phyloP scores from a whole-genome alignment of 2,329 filamentous ascomycete species.

The Plenodomus biglobosus region DNA sequence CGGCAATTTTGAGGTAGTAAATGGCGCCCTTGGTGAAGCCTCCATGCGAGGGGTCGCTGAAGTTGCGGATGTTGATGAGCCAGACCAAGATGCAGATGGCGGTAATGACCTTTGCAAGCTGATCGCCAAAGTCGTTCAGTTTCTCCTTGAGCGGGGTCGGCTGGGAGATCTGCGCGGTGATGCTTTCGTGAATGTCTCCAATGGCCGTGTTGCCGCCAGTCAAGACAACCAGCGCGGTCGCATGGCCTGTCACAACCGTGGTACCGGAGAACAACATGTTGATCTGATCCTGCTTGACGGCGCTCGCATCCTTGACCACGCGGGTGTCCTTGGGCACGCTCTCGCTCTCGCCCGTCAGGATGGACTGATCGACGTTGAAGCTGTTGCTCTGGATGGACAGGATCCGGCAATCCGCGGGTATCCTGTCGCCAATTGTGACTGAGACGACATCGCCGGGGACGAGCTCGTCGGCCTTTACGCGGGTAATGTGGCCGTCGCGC shows the following conservation, averaged over 20 bases:
- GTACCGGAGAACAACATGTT: slow-evolving; percentile 99
- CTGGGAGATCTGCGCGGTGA: slow-evolving; percentile 95
- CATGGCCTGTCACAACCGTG: slow-evolving; percentile 91
- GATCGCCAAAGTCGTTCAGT: slow-evolving; percentile 96
- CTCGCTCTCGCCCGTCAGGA: slow-evolving; percentile 95
- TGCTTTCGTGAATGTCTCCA: slow-evolving; percentile 98
- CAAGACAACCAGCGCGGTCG: slow-evolving; percentile 84
- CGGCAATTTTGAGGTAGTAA: slow-evolving; percentile 99
- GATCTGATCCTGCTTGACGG: slow-evolving; percentile 94
- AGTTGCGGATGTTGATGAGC: slow-evolving; percentile 98
- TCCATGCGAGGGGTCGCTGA: slow-evolving; percentile 90
- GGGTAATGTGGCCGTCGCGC: slow-evolving; percentile 76
- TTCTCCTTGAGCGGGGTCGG: slow-evolving; percentile 98
- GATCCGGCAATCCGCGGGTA: slow-evolving; percentile 92
- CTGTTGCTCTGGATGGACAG: slow-evolving; percentile 93
- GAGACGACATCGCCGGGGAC: slow-evolving; percentile 92
- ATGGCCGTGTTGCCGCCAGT: slow-evolving; percentile 92
- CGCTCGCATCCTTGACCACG: slow-evolving; percentile 72
- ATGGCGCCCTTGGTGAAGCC: slow-evolving; percentile 96
- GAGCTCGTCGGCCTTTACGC: slow-evolving; percentile 93
- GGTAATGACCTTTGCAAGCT: slow-evolving; percentile 95
- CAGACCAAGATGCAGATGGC: slow-evolving; percentile 95
- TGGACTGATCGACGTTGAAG: slow-evolving; percentile 94
- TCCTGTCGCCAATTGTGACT: slow-evolving; percentile 84
- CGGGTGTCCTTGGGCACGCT: slow-evolving; percentile 83